Conservation (phyloP, 345 rosid genomes). For the Garcia nutans region DNA sequence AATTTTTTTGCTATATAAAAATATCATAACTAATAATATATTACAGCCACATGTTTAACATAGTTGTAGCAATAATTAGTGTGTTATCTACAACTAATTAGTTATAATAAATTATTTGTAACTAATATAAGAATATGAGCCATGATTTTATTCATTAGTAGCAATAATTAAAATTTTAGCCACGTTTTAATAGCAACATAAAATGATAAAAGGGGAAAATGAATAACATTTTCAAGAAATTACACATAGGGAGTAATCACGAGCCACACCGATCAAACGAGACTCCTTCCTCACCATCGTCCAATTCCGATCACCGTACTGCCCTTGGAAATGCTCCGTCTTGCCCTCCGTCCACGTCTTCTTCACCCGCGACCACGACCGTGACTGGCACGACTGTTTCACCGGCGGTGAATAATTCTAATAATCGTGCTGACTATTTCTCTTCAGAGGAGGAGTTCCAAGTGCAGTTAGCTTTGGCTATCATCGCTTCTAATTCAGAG, state of each 20-base stretch:
- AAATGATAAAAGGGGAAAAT: too few species aligned
- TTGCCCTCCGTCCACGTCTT: conserved; percentile 41
- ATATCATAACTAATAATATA: too few species aligned
- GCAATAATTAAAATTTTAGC: too few species aligned
- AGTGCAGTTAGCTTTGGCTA: conserved; percentile 91
- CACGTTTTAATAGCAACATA: too few species aligned
- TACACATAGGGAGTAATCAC: conserved; percentile 71
- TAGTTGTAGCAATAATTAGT: too few species aligned
- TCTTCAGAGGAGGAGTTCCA: conserved; percentile 94
- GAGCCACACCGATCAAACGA: conserved; percentile 73
- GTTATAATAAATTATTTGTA: too few species aligned
- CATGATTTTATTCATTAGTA: too few species aligned
- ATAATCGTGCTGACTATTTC: conserved; percentile 54
- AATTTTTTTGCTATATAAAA: too few species aligned
- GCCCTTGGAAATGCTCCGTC: conserved; percentile 37
- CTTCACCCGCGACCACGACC: conserved; percentile 32
- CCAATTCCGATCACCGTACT: conserved; percentile 51
- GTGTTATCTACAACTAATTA: too few species aligned
- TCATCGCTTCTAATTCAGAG: conserved; percentile 86
- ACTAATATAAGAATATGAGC: too few species aligned
- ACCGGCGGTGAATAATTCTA: conserved; percentile 14
- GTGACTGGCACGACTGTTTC: background rate
- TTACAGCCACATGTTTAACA: too few species aligned
- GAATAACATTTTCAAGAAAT: conserved; percentile 95
- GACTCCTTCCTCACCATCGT: conserved; percentile 38